Evolutionary conservation across 1,139 yeast species (phyloP).

Genomic region (Suhomyces panamericanus): DNA sequence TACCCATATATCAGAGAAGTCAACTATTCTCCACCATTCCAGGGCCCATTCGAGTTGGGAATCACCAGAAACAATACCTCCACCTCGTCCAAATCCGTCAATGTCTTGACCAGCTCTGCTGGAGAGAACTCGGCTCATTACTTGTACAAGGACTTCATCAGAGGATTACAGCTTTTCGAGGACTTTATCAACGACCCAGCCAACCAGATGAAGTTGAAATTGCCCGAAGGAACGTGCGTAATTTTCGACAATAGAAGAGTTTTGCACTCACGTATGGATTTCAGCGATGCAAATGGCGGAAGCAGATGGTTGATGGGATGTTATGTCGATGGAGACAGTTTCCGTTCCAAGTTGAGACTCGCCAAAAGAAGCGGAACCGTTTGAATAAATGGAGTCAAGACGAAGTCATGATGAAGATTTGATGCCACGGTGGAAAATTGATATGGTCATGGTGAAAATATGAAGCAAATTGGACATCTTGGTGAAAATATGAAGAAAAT

Average conservation of each 20-base stretch:
- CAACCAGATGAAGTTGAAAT: slow-evolving; percentile 57
- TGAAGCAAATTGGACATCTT: no score
- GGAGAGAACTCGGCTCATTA: slow-evolving; percentile 27
- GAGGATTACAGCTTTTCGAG: slow-evolving; percentile 66
- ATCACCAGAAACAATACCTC: slow-evolving; percentile 33
- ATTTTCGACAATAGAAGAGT: slow-evolving; percentile 73
- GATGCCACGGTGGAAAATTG: no score
- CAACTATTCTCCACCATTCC: slow-evolving; percentile 84
- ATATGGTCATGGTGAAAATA: no score
- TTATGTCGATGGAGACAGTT: slow-evolving; percentile 73
- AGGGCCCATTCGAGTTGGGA: slow-evolving; percentile 71
- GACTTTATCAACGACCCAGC: slow-evolving; percentile 52
- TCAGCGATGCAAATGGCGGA: slow-evolving; percentile 54
- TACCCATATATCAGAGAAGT: slow-evolving; percentile 53
- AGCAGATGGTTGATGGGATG: slow-evolving; percentile 78
- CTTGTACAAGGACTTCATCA: slow-evolving; percentile 51
- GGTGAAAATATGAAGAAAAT: no score
- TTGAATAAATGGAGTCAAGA: background rate
- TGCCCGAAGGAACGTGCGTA: slow-evolving; percentile 65
- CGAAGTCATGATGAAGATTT: background rate
- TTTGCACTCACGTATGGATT: slow-evolving; percentile 67
- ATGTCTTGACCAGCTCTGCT: slow-evolving; percentile 11
- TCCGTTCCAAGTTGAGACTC: slow-evolving; percentile 59
- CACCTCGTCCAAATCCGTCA: slow-evolving; percentile 5
- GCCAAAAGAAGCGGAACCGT: slow-evolving; percentile 1